Evolutionary conservation across 768 basidiomycete genomes (phyloP), one percentile per base, ranked within the genome.

Genomic region (Lactarius tabidus): DNA sequence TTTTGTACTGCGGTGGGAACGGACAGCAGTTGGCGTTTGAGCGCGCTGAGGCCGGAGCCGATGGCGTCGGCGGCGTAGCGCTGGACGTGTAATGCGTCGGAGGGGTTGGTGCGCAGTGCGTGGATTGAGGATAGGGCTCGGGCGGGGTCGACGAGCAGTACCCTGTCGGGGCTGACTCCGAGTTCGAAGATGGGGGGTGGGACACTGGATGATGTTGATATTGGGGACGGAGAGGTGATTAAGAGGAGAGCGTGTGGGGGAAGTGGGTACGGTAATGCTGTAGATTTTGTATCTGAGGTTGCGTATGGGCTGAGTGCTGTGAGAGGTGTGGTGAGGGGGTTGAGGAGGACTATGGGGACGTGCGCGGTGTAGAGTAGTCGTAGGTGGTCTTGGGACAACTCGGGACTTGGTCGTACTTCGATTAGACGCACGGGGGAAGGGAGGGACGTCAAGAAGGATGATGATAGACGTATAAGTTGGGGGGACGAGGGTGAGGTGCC

Each of bases 41-140:
- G 64, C 28, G 39, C 20, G 35, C 55, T 62, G 12, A 70, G 61
- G n/a, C 79, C 77, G 23, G 90, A 91, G 8, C 77, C 81, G 28
- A 82, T 71, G 63, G 83, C 85, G 10, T 85, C 81, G 66, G 84
- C 81, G 70, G 90, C 88, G 73, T 85, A 92, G 64, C 76, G 78
- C 65, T 90, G 85, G 17, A 91, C 79, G 36, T 82, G 79, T 3
- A 77, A 69, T 17, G 83, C 67, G 1, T 84, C 84, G 5, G 74
- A 74, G 1, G 82, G 77, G 51, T 82, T 75, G 10, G 78, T 69
- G 65, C 78, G 80, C 38, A 92, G 75, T 29, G 77, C 68, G 36
- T 75, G 75, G 7, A 88, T 77, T 3, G 86, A 89, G 1, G 74
- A 72, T 14, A 86, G 64, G 0, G 89, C 89, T 41, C 85, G 84